Base-by-base conservation (phyloP, 371 early-diverging fungal genomes). In the Mortierella sp. region DNA sequence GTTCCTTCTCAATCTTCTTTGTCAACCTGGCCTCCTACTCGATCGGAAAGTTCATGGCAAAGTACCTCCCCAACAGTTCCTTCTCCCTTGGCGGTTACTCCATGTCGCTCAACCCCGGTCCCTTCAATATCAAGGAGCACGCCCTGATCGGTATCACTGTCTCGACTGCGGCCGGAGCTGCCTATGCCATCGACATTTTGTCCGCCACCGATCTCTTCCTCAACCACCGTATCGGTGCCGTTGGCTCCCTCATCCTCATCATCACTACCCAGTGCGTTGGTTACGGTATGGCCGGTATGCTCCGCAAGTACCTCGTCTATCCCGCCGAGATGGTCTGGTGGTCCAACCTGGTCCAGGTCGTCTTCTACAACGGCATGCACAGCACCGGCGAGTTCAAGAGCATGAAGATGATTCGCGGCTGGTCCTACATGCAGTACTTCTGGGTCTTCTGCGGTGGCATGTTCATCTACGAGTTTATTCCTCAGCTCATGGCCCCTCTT, bases 391-490 rank as follows among this genome's bases (percentile, higher is more conserved):
- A 80, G 40, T 76, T 64, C 65, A 68, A 77, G 44, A 43, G 37
- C 31, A n/a, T 66, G 14, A 66, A 61, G 16, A 67, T 79, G 14
- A 37, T 58, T 44, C 73, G 77, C 2, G 85, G 76, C 22, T 71
- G 73, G 53, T 65, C 74, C 41, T 67, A 72, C 26, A 77, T 83
- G 69, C 80, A 81, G 66, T 78, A 80, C 72, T 87, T 87, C 64
- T 75, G 64, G 71, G 75, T 89, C 1, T 80, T 89, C 1, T 88
- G 87, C 71, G 74, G 44, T 0, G 34, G n/a, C 40, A 74, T 69
- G 45, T 90, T 92, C 75, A 50, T 87, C 1, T 94, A 90, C 79
- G 85, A 91, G 66, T 90, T 89, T 67, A 71, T 93, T 19, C 94
- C 94, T 1, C 85, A 85, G 2, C 88, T 85, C 64, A 48, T 93